Percentiles rank a stretch among this genome's conserved stretches.
Conservation (phyloP, 2,329 filamentous ascomycete genomes). For the Penicillium sp. region DNA sequence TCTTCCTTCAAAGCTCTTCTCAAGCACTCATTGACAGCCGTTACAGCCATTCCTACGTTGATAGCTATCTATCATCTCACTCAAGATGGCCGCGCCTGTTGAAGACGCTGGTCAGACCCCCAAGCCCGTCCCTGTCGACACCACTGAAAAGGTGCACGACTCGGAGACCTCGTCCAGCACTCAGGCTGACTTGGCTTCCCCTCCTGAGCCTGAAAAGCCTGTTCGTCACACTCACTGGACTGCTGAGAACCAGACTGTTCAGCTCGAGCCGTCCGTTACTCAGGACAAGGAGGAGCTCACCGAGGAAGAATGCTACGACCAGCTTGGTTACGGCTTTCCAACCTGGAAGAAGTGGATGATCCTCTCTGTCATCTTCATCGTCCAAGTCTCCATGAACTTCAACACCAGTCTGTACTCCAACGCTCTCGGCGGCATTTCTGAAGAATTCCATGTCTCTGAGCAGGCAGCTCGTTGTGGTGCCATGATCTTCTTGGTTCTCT, state of each 20-base stretch:
- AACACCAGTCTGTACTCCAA: conserved; percentile 73
- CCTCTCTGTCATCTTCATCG: conserved; percentile 67
- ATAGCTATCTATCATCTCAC: not conserved
- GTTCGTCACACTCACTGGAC: conserved; percentile 19
- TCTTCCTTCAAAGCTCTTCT: not conserved
- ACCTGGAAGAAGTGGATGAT: conserved; percentile 67
- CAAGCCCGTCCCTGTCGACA: not conserved
- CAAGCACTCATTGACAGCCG: not conserved
- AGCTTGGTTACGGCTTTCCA: conserved; percentile 62
- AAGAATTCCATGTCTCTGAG: conserved; percentile 64
- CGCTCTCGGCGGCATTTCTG: conserved; percentile 59
- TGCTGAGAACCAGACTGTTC: conserved; percentile 17
- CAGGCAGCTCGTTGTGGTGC: conserved; percentile 70
- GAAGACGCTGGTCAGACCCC: not conserved
- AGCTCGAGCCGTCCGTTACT: conserved; percentile 22
- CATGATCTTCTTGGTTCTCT: conserved; percentile 72
- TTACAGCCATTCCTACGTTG: not conserved
- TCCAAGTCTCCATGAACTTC: conserved; percentile 75
- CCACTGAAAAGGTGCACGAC: conserved; percentile 24
- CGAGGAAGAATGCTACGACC: conserved; percentile 60
- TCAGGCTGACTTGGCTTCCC: conserved; percentile 20
- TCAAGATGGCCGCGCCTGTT: conserved; percentile 9
- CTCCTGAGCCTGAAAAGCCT: conserved; percentile 14
- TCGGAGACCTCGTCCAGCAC: conserved; percentile 32
- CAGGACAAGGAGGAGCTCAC: conserved; percentile 37